These are phyloP conservation scores for Catharanthus roseus DNA, from an alignment of 257 asterid genomes.

Conservation along the genomic window DNA sequence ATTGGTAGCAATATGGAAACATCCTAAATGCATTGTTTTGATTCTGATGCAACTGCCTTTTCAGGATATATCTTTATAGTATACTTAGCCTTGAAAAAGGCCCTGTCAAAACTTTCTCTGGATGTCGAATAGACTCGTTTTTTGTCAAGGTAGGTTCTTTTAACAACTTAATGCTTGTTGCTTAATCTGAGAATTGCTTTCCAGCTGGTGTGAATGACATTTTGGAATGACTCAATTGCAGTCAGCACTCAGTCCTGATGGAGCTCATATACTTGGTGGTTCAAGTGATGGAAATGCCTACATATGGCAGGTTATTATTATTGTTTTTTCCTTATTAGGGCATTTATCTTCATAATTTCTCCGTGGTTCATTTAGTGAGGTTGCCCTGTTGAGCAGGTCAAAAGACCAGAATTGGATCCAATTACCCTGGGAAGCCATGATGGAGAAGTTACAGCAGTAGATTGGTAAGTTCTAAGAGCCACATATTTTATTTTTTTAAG, in stretches of 20 bases:
- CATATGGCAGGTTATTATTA: conserved; percentile 65
- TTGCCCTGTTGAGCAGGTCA: conserved; percentile 43
- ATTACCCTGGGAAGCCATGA: conserved; percentile 64
- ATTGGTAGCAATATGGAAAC: neutral
- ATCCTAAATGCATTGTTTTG: neutral
- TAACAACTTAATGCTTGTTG: neutral
- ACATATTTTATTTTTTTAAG: neutral
- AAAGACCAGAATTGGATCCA: conserved; percentile 63
- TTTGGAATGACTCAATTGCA: conserved; percentile 31
- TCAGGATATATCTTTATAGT: conserved; percentile 79
- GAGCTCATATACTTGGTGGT: conserved; percentile 88
- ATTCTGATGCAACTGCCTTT: conserved; percentile 17
- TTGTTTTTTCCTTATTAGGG: conserved; percentile 6
- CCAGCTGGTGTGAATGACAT: conserved; percentile 3
- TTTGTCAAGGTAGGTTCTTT: conserved; percentile 70
- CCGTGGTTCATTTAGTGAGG: conserved; percentile 4
- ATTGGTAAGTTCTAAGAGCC: conserved; percentile 46
- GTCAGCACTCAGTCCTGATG: conserved; percentile 90
- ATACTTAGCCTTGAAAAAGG: conserved; percentile 82
- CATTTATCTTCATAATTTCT: neutral
- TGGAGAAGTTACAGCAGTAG: conserved; percentile 94
- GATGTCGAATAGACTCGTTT: conserved; percentile 70
- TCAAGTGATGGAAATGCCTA: conserved; percentile 95
- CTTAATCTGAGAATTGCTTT: neutral
- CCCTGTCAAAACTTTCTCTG: conserved; percentile 57